A percentile compares a stretch with the other conserved stretches of the same genome.
phyloP scores from a whole-genome alignment of 2,329 filamentous ascomycete species.

The Furcasterigmium sp. region DNA sequence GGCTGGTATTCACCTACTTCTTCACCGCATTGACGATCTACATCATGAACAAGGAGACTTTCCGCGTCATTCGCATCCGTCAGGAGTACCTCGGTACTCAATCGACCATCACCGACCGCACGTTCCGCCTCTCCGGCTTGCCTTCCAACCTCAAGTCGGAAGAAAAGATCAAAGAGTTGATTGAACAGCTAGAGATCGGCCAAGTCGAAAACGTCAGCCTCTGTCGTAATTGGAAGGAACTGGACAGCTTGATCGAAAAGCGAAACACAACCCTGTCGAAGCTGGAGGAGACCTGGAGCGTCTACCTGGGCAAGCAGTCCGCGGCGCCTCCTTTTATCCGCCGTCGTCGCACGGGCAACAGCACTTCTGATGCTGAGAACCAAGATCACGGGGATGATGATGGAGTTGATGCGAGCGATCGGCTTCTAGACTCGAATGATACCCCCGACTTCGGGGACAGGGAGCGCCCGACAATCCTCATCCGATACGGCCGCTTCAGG shows the following conservation, averaged over 20 bases:
- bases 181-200: slow-evolving; percentile 84
- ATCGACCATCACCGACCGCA: slow-evolving; percentile 92
- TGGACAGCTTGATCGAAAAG: slow-evolving; percentile 70
- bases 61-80: slow-evolving; percentile 75
- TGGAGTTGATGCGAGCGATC: slow-evolving; percentile 50
- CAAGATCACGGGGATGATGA: slow-evolving; percentile 32
- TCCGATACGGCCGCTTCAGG: slow-evolving; percentile 75
- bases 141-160: slow-evolving; percentile 75
- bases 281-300: slow-evolving; percentile 80
- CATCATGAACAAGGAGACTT: slow-evolving; percentile 76
- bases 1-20: slow-evolving; percentile 89
- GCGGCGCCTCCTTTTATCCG: background rate
- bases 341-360: slow-evolving; percentile 3
- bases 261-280: slow-evolving; percentile 62
- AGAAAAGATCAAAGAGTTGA: slow-evolving; percentile 74
- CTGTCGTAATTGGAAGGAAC: slow-evolving; percentile 78
- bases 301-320: slow-evolving; percentile 58
- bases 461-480: slow-evolving; percentile 60
- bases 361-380: slow-evolving; percentile 16
- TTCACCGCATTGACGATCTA: slow-evolving; percentile 81
- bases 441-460: slow-evolving; percentile 28
- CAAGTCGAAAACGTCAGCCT: slow-evolving; percentile 83
- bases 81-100: slow-evolving; percentile 92
- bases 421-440: slow-evolving; percentile 40
- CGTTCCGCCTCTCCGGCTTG: slow-evolving; percentile 86